Evolutionary conservation across 768 basidiomycete genomes (phyloP).

Genomic region (Pilatotrama ljubarskyi): DNA sequence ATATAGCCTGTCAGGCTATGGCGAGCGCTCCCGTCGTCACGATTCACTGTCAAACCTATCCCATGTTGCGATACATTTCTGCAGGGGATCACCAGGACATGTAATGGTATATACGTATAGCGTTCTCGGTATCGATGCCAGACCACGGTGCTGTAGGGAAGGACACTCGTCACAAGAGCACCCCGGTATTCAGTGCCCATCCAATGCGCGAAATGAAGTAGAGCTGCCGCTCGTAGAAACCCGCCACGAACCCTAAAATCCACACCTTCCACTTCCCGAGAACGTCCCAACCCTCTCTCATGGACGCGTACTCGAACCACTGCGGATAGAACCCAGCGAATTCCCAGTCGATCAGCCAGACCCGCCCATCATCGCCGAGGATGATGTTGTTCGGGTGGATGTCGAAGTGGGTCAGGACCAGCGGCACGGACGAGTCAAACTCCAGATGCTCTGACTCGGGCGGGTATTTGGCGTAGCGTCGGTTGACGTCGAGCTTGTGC

Average conservation of each 20-base stretch:
- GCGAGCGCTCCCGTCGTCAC: too few relatives aligned
- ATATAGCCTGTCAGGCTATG: too few relatives aligned
- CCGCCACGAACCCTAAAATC: conserved; percentile 2
- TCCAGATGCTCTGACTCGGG: background rate
- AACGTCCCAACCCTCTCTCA: background rate
- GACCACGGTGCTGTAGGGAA: background rate
- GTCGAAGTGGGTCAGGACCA: conserved; percentile 12
- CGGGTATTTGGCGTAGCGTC: conserved; percentile 7
- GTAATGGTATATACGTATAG: too few relatives aligned
- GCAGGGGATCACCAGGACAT: too few relatives aligned
- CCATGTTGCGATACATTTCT: too few relatives aligned
- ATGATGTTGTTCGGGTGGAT: background rate
- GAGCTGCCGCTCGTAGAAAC: conserved; percentile 8
- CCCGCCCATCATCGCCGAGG: background rate
- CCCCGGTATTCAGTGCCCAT: conserved; percentile 7
- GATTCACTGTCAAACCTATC: too few relatives aligned
- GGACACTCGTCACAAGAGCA: background rate
- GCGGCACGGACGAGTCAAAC: conserved; percentile 15
- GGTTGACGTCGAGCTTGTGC: conserved; percentile 15
- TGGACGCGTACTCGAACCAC: conserved; percentile 7
- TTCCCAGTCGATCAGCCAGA: conserved; percentile 20
- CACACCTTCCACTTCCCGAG: background rate
- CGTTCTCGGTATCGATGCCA: background rate
- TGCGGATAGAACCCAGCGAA: conserved; percentile 13
- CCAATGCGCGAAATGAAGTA: background rate